Base-by-base conservation (phyloP, 2,329 filamentous ascomycete genomes). In the Tolypocladium album region DNA sequence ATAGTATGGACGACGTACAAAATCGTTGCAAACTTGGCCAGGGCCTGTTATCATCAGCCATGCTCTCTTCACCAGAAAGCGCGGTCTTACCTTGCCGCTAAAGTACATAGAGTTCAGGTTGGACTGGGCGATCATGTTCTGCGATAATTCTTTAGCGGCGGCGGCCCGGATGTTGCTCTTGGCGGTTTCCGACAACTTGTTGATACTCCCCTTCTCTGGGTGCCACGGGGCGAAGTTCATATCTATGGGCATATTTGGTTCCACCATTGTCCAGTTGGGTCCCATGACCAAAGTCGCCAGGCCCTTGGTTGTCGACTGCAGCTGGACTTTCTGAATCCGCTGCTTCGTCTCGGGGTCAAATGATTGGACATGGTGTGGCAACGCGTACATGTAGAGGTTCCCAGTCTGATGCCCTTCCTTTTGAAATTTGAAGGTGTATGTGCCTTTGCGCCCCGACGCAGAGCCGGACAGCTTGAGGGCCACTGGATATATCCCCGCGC, bases 51-150 rank as follows among this genome's bases (percentile, higher is more conserved):
- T 72, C 64, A 31, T 56, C 22, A 47, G n/a, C 43, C 36, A 3
- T 31, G 31, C 22, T 31, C n/a, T 17, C 1, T 3, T 3, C 17
- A 11, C 2, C 15, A n/a, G 40, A n/a, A 22, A 15, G 6, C 2
- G 11, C 0, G 15, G 9, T 62, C 72, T 65, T 62, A 82, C 88
- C 79, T 93, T 97, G 66, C 94, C 94, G 66, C 89, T 89, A 72
- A 88, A 97, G 74, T 97, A 97, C 85, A 96, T 92, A 43, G 91
- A 96, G 70, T 93, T 83, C 42, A 90, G 77, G 64, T 94, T 84
- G 6, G 85, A 85, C 68, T 94, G 87, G 0, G 77, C 76, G n/a
- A 78, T 73, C 73, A 97, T 90, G 69, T 92, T 82, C 72, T 94
- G 87, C 0, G 83, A 81, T 0, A 96, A 76, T 71, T 99, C 94